phyloP scores from a whole-genome alignment of 495 filamentous ascomycete genomes.

The Neurospora hispaniola region DNA sequence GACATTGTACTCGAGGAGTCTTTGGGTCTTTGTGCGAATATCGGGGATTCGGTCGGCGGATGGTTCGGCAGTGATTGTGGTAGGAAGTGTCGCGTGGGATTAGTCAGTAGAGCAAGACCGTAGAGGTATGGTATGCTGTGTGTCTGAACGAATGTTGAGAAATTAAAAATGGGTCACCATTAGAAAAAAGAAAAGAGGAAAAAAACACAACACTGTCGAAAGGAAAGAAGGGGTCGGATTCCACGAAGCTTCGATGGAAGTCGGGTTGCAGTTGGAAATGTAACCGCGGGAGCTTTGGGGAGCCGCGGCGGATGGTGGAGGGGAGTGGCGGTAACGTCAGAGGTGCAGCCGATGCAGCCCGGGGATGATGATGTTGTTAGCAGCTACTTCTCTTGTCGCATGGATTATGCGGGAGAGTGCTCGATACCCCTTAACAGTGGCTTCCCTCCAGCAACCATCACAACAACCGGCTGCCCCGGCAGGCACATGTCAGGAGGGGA shows the following conservation, averaged over 20 bases:
- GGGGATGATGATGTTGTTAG: background rate
- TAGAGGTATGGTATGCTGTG: background rate
- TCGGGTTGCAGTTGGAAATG: background rate
- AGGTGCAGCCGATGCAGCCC: background rate
- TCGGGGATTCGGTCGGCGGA: background rate
- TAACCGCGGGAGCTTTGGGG: background rate
- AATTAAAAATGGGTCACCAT: background rate
- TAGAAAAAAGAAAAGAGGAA: background rate
- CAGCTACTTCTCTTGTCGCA: background rate
- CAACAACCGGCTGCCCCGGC: background rate
- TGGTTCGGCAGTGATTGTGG: background rate
- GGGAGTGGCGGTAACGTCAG: background rate
- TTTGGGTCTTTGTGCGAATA: background rate
- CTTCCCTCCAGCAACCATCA: background rate
- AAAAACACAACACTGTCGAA: background rate
- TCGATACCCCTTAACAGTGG: background rate
- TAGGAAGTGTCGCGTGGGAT: background rate
- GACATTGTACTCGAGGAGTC: background rate
- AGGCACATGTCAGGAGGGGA: background rate
- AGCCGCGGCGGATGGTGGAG: background rate
- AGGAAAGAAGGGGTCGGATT: background rate
- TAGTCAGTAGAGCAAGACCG: background rate
- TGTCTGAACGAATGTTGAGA: background rate
- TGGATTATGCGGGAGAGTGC: background rate
- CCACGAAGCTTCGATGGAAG: background rate